Evolutionary conservation across 805 yeast genomes (phyloP), one percentile per base, ranked within the genome.

Genomic region (Groenewaldozyma tartarivorans): DNA sequence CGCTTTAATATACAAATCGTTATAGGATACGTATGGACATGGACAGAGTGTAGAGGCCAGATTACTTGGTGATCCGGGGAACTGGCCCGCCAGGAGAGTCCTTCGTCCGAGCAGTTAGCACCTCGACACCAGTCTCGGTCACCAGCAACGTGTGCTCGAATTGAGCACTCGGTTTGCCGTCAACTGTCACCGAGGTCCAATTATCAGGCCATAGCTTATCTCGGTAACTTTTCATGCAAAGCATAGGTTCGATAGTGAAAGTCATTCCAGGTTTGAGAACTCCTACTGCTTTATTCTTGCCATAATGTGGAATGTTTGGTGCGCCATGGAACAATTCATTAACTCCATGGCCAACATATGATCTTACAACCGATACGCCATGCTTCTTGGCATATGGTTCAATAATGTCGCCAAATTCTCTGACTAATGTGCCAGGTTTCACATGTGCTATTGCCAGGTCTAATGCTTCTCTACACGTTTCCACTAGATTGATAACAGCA

Each of bases 201-300:
- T 85, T 82, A 61, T 92, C 98, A 2, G 98, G 98, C 98, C 98
- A 92, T 42, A 78, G 68, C 44, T 73, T 63, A 61, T 88, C 97
- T 55, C 75, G 75, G 66, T 75, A 81, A 0, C 81, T 66, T 5
- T 98, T 98, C 49, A 78, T 67, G 57, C 85, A 82, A 51, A 92
- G 75, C 98, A 92, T 92, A 35, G 98, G 98, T 64, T 92, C 98
- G 43, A 92, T 85, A 18, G 98, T 92, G 69, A 92, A 92, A 11
- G 84, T 86, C 81, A 88, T 83, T 18, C 98, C 98, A 18, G 95
- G 90, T 60, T 85, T 85, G 67, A 92, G 88, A 35, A 85, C 78
- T 44, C 98, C 98, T 36, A 88, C 71, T 5, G 95, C 84, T 66
- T 90, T 90, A 66, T 88, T 92, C 52, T 78, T 80, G 18, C 92